Conservation (phyloP, 768 basidiomycete genomes). For the Lentinula detonsa region DNA sequence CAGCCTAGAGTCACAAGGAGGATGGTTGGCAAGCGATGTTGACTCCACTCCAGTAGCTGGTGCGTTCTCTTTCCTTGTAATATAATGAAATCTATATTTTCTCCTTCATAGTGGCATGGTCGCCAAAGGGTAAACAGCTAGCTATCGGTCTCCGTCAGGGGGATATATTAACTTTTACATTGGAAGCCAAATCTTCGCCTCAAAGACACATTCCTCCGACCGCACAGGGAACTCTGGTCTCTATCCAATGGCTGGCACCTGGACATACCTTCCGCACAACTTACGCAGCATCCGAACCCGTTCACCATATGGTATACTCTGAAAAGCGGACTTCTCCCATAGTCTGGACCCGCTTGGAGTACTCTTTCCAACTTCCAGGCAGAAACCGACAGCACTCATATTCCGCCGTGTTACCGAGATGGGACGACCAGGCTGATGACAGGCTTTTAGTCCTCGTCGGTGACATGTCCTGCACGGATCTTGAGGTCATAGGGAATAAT, state of each 20-base stretch:
- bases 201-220: slow-evolving; percentile 63
- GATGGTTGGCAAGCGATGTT: slow-evolving; percentile 41
- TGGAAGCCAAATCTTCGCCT: slow-evolving; percentile 43
- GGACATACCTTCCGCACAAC: slow-evolving; percentile 63
- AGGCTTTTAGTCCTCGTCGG: slow-evolving; percentile 40
- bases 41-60: slow-evolving; percentile 53
- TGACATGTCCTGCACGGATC: slow-evolving; percentile 38
- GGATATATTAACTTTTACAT: slow-evolving; percentile 63
- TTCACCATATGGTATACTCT: slow-evolving; percentile 38
- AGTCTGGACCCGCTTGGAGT: slow-evolving; percentile 29
- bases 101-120: slow-evolving; percentile 64
- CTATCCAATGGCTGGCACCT: slow-evolving; percentile 62
- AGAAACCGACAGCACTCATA: slow-evolving; percentile 32
- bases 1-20: slow-evolving; percentile 48
- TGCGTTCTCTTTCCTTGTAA: slow-evolving; percentile 26
- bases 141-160: slow-evolving; percentile 69
- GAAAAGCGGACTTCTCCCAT: slow-evolving; percentile 35
- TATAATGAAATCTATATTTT: slow-evolving; percentile 4
- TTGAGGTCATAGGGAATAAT: slow-evolving; percentile 38
- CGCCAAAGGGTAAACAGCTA: slow-evolving; percentile 81
- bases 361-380: slow-evolving; percentile 34
- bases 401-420: slow-evolving; percentile 33
- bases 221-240: slow-evolving; percentile 39
- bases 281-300: slow-evolving; percentile 37
- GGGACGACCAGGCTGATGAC: slow-evolving; percentile 39